A percentile compares a stretch with the other conserved stretches of the same genome.
Conservation (phyloP, 192 early-diverging fungal species). For the Spizellomyces punctatus region DNA sequence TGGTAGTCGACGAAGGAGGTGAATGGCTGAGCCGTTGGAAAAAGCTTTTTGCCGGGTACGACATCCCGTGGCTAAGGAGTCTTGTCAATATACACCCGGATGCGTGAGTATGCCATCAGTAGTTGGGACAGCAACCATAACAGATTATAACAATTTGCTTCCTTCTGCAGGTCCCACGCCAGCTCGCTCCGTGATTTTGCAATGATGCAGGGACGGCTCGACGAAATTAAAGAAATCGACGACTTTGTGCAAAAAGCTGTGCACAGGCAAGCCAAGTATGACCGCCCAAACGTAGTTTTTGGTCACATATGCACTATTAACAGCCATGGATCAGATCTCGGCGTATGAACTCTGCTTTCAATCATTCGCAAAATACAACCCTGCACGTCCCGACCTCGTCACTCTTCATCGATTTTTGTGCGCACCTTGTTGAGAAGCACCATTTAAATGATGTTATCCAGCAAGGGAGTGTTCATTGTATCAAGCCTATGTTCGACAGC, state of each 20-base stretch:
- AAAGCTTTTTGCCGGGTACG: neutral
- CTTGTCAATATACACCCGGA: neutral
- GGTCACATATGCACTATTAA: too few relatives aligned
- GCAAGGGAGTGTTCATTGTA: neutral
- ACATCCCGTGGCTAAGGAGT: neutral
- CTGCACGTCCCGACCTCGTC: neutral
- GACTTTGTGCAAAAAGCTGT: neutral
- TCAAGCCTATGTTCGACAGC: neutral
- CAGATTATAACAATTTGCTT: too few relatives aligned
- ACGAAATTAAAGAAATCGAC: neutral
- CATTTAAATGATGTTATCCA: neutral
- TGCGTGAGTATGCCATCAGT: neutral
- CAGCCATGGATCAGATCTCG: neutral
- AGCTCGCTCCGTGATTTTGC: slow-evolving; percentile 3
- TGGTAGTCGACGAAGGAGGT: neutral
- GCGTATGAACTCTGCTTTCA: neutral
- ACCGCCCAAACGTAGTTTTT: too few relatives aligned
- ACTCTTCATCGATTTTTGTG: slow-evolving; percentile 1
- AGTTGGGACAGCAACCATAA: too few relatives aligned
- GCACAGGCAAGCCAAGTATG: neutral
- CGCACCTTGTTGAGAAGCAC: neutral
- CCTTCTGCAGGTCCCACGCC: neutral
- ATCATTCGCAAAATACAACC: neutral
- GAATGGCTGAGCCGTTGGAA: neutral
- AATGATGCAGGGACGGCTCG: neutral